phyloP scores from a whole-genome alignment of 108 stramenopile species.

The Halocafeteria seosinensis region DNA sequence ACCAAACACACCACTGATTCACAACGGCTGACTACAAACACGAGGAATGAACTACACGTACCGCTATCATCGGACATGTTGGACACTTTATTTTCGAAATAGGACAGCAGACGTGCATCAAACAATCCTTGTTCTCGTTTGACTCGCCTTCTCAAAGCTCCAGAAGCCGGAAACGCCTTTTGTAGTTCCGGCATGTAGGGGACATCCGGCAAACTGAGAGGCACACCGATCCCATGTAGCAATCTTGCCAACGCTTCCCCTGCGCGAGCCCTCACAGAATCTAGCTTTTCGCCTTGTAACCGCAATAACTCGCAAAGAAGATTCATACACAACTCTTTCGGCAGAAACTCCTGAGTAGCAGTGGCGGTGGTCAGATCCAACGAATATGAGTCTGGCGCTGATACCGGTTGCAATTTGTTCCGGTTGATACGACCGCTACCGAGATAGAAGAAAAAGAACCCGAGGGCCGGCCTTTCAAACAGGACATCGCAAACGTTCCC shows the following conservation, averaged over 20 bases:
- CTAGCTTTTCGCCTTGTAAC: slow-evolving; percentile 75
- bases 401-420: not conserved
- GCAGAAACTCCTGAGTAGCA: too few species aligned
- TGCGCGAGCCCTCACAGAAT: slow-evolving; percentile 57
- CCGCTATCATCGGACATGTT: too few species aligned
- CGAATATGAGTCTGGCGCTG: not conserved
- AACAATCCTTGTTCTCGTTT: too few species aligned
- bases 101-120: too few species aligned
- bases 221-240: slow-evolving; percentile 5
- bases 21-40: too few species aligned
- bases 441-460: too few species aligned
- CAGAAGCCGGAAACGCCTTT: slow-evolving; percentile 23
- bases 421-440: not conserved
- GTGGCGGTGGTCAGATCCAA: slow-evolving; percentile 1
- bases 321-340: too few species aligned
- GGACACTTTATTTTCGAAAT: too few species aligned
- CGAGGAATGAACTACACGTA: too few species aligned
- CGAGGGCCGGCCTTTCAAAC: not conserved
- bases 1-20: too few species aligned
- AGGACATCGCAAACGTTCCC: slow-evolving; percentile 1
- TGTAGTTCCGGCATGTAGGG: slow-evolving; percentile 34
- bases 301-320: slow-evolving; percentile 51
- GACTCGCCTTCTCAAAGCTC: not conserved
- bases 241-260: slow-evolving; percentile 52
- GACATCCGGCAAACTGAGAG: slow-evolving; percentile 2